Evolutionary conservation across 768 basidiomycete genomes (phyloP).

Genomic region (Mycena epipterygia): DNA sequence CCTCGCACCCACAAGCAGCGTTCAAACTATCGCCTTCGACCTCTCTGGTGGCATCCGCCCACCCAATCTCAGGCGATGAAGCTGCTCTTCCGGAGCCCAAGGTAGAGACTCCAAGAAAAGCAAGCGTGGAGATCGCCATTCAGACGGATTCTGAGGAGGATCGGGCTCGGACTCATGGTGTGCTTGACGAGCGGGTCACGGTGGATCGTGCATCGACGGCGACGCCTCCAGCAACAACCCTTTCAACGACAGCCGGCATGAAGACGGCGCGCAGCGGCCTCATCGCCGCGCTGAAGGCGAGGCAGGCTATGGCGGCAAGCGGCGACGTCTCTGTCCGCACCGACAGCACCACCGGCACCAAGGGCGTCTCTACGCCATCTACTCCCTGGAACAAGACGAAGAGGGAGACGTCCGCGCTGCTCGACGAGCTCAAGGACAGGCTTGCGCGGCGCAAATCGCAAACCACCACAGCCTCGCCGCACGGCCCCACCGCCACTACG

Average conservation of each 20-base stretch:
- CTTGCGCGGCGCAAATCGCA: not conserved
- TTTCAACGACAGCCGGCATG: not conserved
- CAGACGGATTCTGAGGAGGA: not conserved
- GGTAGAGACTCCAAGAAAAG: not conserved
- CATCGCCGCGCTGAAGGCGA: not conserved
- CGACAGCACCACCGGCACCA: not conserved
- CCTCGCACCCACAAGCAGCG: not conserved
- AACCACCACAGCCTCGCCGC: not conserved
- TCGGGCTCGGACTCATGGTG: too few species aligned
- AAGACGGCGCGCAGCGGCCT: not conserved
- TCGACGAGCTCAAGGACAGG: not conserved
- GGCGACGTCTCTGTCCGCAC: not conserved
- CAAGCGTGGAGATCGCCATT: not conserved
- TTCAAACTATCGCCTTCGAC: not conserved
- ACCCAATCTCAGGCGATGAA: not conserved
- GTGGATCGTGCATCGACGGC: not conserved
- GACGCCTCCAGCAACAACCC: not conserved
- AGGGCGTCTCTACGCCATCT: not conserved
- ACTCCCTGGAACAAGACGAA: not conserved
- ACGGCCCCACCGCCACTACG: not conserved
- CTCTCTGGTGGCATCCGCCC: not conserved
- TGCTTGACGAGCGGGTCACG: not conserved
- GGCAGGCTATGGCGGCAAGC: not conserved
- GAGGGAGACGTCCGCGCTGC: not conserved
- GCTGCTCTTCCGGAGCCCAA: not conserved